phyloP scores from a whole-genome alignment of 352 stramenopile genomes.

The Globisporangium sylvaticum region DNA sequence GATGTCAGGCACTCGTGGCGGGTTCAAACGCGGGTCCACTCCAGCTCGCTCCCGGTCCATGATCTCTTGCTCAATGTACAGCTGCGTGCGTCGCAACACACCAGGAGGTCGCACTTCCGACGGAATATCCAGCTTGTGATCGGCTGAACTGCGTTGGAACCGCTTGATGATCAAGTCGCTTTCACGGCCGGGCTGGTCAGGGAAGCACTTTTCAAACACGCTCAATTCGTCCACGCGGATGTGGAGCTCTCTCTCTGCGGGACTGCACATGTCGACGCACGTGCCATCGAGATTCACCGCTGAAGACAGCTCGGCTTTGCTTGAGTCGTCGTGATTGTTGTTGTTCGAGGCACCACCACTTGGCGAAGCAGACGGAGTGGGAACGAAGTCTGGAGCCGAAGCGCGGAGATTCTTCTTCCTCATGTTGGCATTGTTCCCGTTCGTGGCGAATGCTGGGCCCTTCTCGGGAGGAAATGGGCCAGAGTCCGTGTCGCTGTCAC shows the following conservation, averaged over 20 bases:
- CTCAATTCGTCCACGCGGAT: slow-evolving; percentile 85
- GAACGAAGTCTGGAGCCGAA: slow-evolving; percentile 4
- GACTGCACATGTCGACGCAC: slow-evolving; percentile 85
- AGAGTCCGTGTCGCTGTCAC: slow-evolving; percentile 12
- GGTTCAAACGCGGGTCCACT: slow-evolving; percentile 63
- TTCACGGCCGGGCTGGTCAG: slow-evolving; percentile 47
- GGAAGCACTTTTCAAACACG: slow-evolving; percentile 82
- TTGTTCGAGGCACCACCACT: background rate
- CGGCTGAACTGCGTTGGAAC: slow-evolving; percentile 83
- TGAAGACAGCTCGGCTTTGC: slow-evolving; percentile 57
- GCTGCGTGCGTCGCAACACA: slow-evolving; percentile 70
- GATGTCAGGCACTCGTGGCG: slow-evolving; percentile 59
- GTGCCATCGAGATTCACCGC: slow-evolving; percentile 68
- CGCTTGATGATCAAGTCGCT: slow-evolving; percentile 81
- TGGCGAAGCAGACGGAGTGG: background rate
- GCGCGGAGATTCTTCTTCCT: slow-evolving; percentile 27
- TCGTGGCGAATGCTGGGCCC: background rate
- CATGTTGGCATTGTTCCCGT: slow-evolving; percentile 10
- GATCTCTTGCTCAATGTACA: slow-evolving; percentile 84
- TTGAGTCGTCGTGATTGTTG: slow-evolving; percentile 22
- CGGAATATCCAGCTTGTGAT: slow-evolving; percentile 84
- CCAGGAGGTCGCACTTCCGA: slow-evolving; percentile 74
- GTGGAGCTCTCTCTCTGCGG: slow-evolving; percentile 75
- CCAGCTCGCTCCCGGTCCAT: slow-evolving; percentile 76
- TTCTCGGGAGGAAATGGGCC: slow-evolving; percentile 8